Conservation (phyloP, 23 red algal species). For the Gracilariopsis chorda region DNA sequence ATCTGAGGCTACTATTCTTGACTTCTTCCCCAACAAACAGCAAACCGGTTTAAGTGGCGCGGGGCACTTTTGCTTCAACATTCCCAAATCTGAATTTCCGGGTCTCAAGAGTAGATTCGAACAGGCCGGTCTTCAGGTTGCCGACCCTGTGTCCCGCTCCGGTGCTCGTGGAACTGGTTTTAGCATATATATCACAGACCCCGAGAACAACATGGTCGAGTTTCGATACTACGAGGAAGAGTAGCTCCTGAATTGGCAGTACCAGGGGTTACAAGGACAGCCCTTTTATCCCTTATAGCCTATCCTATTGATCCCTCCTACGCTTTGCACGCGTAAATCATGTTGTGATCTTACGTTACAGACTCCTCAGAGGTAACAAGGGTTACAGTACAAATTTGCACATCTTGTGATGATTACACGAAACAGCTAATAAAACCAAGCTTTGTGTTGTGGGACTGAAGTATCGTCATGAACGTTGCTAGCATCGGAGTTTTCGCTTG, state of each 20-base stretch:
- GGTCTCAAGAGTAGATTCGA: conserved; percentile 33
- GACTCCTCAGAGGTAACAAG: no score
- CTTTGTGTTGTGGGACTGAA: no score
- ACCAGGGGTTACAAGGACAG: neutral
- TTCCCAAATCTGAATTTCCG: conserved; percentile 27
- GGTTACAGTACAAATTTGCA: no score
- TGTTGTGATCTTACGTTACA: no score
- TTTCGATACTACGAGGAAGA: conserved; percentile 75
- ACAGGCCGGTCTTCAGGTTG: conserved; percentile 5
- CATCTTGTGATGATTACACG: no score
- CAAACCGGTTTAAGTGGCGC: neutral
- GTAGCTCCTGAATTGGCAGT: neutral
- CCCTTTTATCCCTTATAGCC: no score
- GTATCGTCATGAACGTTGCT: no score
- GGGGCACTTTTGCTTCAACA: conserved; percentile 78
- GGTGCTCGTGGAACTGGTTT: conserved; percentile 83
- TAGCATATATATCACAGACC: conserved; percentile 78
- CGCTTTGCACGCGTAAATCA: no score
- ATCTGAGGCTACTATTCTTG: conserved; percentile 70
- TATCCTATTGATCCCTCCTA: no score
- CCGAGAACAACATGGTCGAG: conserved; percentile 79
- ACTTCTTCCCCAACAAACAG: conserved; percentile 69
- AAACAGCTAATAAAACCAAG: no score
- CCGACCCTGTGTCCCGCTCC: conserved; percentile 36
- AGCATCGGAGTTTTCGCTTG: no score